Evolutionary conservation across 1,139 yeast species (phyloP).

Genomic region (Sugiyamaella sp.): DNA sequence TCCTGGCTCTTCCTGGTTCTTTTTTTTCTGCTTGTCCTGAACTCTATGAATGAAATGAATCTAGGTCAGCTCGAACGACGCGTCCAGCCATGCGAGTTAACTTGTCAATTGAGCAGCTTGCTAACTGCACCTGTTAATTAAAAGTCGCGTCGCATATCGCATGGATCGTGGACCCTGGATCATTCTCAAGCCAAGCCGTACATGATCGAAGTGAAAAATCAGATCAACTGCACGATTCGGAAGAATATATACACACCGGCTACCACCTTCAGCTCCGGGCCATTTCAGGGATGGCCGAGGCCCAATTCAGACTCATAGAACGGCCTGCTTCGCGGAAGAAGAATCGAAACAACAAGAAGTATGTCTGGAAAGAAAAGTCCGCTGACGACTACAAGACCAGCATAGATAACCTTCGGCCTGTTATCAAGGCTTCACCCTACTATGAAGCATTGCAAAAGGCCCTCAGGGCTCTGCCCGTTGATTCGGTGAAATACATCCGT

Average conservation of each 20-base stretch:
- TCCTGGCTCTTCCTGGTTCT: too few species aligned
- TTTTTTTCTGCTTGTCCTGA: too few species aligned
- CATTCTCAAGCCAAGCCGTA: neutral
- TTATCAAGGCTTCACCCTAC: conserved; percentile 25
- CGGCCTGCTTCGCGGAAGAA: conserved; percentile 7
- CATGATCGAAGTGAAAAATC: neutral
- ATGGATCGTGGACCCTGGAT: too few species aligned
- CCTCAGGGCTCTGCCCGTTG: conserved; percentile 13
- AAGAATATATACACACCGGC: too few species aligned
- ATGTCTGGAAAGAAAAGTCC: conserved; percentile 29
- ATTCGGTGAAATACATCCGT: conserved; percentile 46
- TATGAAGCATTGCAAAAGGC: conserved; percentile 18
- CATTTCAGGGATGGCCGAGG: too few species aligned
- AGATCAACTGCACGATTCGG: too few species aligned
- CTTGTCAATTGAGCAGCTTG: neutral
- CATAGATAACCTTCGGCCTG: conserved; percentile 20
- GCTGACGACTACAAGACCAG: conserved; percentile 29
- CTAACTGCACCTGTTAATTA: conserved; percentile 4
- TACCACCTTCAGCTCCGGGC: too few species aligned
- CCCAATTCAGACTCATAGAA: conserved; percentile 9
- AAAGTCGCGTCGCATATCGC: conserved; percentile 7
- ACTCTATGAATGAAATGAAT: too few species aligned
- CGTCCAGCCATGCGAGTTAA: too few species aligned
- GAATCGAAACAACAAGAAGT: conserved; percentile 25
- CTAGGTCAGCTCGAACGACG: too few species aligned